phyloP scores from a whole-genome alignment of 208 protist species.

The Tritrichomonas foetus region DNA sequence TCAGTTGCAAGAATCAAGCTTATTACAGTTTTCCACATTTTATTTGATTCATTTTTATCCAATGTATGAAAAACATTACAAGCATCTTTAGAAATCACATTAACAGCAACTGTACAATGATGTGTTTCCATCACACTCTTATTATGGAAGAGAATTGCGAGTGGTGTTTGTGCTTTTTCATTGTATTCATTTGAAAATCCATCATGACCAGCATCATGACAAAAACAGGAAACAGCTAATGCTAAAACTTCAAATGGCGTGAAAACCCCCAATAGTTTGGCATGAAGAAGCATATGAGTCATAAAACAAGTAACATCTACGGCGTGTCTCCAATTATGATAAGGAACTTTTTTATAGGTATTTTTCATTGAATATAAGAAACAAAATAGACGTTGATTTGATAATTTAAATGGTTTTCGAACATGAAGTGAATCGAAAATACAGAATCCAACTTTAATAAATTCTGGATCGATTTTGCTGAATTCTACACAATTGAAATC shows the following conservation, averaged over 20 bases:
- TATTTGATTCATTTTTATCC: slow-evolving; percentile 45
- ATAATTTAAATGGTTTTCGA: neutral
- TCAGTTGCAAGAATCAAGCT: slow-evolving; percentile 59
- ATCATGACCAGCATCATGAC: slow-evolving; percentile 90
- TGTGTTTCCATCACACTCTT: slow-evolving; percentile 62
- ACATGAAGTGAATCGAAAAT: slow-evolving; percentile 44
- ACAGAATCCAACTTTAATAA: neutral
- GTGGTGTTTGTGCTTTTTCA: slow-evolving; percentile 70
- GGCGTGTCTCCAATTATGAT: slow-evolving; percentile 67
- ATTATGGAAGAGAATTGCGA: slow-evolving; percentile 70
- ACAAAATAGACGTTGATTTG: neutral
- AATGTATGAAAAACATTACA: slow-evolving; percentile 51
- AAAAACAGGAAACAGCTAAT: slow-evolving; percentile 69
- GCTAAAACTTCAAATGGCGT: slow-evolving; percentile 71
- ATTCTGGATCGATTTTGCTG: neutral
- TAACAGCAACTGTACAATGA: slow-evolving; percentile 54
- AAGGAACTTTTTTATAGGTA: slow-evolving; percentile 56
- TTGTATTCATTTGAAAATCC: slow-evolving; percentile 89
- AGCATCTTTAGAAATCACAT: slow-evolving; percentile 41
- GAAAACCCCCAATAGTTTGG: slow-evolving; percentile 61
- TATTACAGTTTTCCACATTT: slow-evolving; percentile 52
- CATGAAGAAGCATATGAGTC: slow-evolving; percentile 47
- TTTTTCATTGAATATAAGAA: slow-evolving; percentile 36
- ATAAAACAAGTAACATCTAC: slow-evolving; percentile 64
- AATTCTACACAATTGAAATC: no score